Percentiles rank a stretch among this genome's conserved stretches.
phyloP scores from a whole-genome alignment of 257 asterid genomes.

The Eucommia ulmoides region DNA sequence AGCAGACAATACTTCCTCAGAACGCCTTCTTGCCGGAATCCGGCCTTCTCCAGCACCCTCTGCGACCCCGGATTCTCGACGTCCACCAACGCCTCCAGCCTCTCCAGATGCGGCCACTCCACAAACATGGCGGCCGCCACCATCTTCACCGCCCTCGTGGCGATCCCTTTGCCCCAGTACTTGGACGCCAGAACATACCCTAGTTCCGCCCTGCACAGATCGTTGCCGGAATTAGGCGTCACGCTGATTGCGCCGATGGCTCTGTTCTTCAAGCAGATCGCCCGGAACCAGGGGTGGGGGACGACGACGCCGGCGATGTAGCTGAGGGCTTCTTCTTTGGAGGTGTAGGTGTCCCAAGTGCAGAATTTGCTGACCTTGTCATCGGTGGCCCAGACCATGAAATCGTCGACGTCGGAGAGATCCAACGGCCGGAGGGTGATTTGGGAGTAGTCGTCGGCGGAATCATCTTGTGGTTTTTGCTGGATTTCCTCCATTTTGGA shows the following conservation, averaged over 20 bases:
- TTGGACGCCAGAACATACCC: conserved; percentile 58
- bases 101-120: conserved; percentile 64
- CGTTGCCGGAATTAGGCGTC: conserved; percentile 23
- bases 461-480: not conserved
- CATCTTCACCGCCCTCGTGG: conserved; percentile 57
- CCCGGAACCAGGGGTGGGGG: conserved; percentile 45
- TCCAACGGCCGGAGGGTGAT: conserved; percentile 41
- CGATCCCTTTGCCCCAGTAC: conserved; percentile 77
- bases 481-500: not conserved
- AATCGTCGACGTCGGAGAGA: conserved; percentile 48
- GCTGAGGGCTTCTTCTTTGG: conserved; percentile 35
- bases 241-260: conserved; percentile 42
- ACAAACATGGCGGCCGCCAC: conserved; percentile 42
- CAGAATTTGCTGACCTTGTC: conserved; percentile 56
- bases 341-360: conserved; percentile 44
- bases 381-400: conserved; percentile 42
- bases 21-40: conserved; percentile 34
- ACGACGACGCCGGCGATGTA: conserved; percentile 16
- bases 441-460: conserved; percentile 18
- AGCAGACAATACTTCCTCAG: conserved; percentile 13
- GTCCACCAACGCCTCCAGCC: conserved; percentile 68
- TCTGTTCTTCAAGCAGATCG: conserved; percentile 45
- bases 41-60: conserved; percentile 38
- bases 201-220: conserved; percentile 53
- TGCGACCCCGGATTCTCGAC: conserved; percentile 28